A percentile compares a stretch with the other conserved stretches of the same genome.
Conservation (phyloP, 257 asterid genomes). For the Lantana camara region DNA sequence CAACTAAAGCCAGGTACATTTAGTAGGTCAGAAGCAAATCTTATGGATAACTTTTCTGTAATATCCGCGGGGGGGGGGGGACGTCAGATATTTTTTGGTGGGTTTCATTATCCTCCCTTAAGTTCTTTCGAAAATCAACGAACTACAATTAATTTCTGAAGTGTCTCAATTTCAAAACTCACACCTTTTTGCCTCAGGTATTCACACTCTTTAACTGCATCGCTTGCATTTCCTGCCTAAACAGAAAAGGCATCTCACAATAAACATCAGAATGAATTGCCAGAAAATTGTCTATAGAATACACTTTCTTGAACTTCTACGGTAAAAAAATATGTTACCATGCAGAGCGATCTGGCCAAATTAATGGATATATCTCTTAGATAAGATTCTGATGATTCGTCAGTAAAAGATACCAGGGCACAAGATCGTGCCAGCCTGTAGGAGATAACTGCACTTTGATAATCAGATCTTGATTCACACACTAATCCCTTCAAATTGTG, state of each 20-base stretch:
- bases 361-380: conserved; percentile 65
- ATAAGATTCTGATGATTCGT: conserved; percentile 46
- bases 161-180: conserved; percentile 1
- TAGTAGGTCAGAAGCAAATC: too few relatives aligned
- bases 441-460: conserved; percentile 72
- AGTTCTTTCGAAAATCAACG: too few relatives aligned
- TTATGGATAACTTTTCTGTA: too few relatives aligned
- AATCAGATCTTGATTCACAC: conserved; percentile 84
- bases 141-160: too few relatives aligned
- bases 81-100: too few relatives aligned
- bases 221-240: conserved; percentile 76
- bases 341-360: conserved; percentile 84
- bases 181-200: conserved; percentile 69
- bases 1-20: too few relatives aligned
- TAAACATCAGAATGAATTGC: conserved; percentile 15
- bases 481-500: conserved; percentile 93
- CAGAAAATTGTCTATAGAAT: conserved; percentile 21
- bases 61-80: too few relatives aligned
- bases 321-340: conserved; percentile 50
- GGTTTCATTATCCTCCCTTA: too few relatives aligned
- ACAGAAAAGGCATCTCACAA: conserved; percentile 28
- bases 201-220: conserved; percentile 83
- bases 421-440: conserved; percentile 70
- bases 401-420: conserved; percentile 54
- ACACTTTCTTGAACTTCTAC: conserved; percentile 6